Percentiles rank a stretch among this genome's conserved stretches.
Conservation (phyloP, 257 asterid species). For the Solanum arcanum region DNA sequence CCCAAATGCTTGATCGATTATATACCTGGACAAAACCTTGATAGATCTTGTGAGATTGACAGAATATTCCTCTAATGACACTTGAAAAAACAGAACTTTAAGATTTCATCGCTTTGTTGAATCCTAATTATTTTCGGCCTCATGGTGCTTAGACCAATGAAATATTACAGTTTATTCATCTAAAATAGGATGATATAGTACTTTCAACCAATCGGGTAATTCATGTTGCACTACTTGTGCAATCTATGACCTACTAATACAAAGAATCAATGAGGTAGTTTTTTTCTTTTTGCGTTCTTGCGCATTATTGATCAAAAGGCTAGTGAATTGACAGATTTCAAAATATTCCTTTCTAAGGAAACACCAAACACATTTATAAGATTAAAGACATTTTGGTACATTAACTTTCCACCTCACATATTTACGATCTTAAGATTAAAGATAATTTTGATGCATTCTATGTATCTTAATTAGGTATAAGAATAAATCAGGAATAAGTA, state of each 20-base stretch:
- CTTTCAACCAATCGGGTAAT: not conserved
- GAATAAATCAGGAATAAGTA: not conserved
- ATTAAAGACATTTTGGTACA: not conserved
- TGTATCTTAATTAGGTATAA: not conserved
- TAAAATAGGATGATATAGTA: not conserved
- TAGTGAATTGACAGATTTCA: not conserved
- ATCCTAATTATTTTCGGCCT: not conserved
- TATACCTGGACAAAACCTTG: not conserved
- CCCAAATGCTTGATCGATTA: not conserved
- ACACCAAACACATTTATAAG: not conserved
- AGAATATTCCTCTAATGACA: not conserved
- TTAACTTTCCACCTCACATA: not conserved
- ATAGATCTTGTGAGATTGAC: not conserved
- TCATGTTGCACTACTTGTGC: not conserved
- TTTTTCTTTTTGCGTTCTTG: not conserved
- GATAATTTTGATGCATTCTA: not conserved
- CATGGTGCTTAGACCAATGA: not conserved
- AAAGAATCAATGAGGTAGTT: not conserved
- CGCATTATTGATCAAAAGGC: not conserved
- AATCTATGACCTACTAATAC: not conserved
- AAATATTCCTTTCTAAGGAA: not conserved
- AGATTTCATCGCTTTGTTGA: not conserved
- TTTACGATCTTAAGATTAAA: not conserved
- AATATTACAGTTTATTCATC: not conserved
- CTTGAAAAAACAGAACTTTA: not conserved